Conservation (phyloP, 306 rosid genomes). For the Pachyrhizus erosus region DNA sequence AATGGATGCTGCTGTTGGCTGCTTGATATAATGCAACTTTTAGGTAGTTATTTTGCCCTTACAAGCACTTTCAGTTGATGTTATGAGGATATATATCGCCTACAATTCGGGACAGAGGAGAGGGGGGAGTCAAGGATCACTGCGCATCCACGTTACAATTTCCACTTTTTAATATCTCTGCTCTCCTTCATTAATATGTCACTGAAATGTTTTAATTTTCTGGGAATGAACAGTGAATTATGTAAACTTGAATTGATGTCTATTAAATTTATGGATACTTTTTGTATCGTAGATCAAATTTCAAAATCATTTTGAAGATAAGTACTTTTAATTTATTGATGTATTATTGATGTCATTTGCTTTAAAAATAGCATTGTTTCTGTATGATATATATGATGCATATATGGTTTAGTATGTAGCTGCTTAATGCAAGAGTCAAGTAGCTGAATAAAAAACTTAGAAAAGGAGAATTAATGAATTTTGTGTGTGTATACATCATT, state of each 20-base stretch:
- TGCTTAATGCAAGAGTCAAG: too few species aligned
- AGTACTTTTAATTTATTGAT: not conserved
- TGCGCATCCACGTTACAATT: constrained; percentile 27
- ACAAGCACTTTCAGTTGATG: constrained; percentile 12
- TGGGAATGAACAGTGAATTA: constrained; percentile 25
- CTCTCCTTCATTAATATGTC: constrained; percentile 40
- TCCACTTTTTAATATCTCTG: constrained; percentile 45
- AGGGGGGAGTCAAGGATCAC: not conserved
- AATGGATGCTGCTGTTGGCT: not conserved
- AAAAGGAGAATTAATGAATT: not conserved
- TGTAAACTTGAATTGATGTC: constrained; percentile 34
- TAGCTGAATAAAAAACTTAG: not conserved
- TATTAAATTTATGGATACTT: constrained; percentile 24
- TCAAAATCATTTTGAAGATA: constrained; percentile 10
- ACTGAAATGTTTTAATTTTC: constrained; percentile 10
- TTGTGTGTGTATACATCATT: not conserved
- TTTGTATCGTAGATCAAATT: not conserved
- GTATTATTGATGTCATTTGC: constrained; percentile 5
- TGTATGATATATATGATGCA: not conserved
- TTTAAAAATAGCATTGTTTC: not conserved
- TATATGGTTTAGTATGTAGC: too few species aligned
- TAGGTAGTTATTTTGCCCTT: constrained; percentile 27
- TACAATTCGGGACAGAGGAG: constrained; percentile 10
- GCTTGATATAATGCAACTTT: not conserved
- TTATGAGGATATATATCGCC: not conserved